Evolutionary conservation across 2,329 filamentous ascomycete species (phyloP), one percentile per base, ranked within the genome.

Genomic region (Penicillium sp.): DNA sequence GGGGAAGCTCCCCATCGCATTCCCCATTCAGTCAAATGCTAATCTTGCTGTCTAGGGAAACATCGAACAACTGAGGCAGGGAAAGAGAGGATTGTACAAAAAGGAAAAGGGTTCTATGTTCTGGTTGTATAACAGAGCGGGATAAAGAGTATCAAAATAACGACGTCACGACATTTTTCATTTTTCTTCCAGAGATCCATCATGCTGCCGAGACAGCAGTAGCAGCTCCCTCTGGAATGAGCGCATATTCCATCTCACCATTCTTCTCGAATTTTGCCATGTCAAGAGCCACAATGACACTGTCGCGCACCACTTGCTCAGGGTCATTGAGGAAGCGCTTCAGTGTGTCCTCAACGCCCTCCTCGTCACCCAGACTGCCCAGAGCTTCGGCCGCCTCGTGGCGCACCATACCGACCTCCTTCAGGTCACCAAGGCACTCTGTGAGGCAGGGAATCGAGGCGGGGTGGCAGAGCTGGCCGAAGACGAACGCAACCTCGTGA

Each of bases 401-500:
- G 60, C 95, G 89, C 60, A 99, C 95, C 95, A 99, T 99, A 73
- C 93, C 93, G 26, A 88, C 90, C 81, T 99, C 95, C 59, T 91
- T 83, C 53, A 86, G 81, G 76, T 99, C 85, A 71, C 90, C 90
- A 62, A 99, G 83, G 1, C 91, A 88, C 56, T 86, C 87, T 17
- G 90, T 90, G 61, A 99, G 86, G 62, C 92, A 92, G 4, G 95
- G 93, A 68, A 99, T 97, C 1, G 93, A 97, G n/a, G 94, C 94
- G 1, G 95, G 95, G 75, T 99, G 95, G 59, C 91, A 93, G 56
- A 99, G 84, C 78, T 99, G 95, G 59, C 95, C 95, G 70, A 99
- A 99, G 15, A 99, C 95, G 76, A 99, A 99, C 15, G 95, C 95
- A 68, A 99, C 93, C 77, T 99, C 95, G 81, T 99, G 95, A 68